A percentile compares a stretch with the other conserved stretches of the same genome.
phyloP scores from a whole-genome alignment of 805 yeast genomes.

The Wickerhamiella bombiphila region DNA sequence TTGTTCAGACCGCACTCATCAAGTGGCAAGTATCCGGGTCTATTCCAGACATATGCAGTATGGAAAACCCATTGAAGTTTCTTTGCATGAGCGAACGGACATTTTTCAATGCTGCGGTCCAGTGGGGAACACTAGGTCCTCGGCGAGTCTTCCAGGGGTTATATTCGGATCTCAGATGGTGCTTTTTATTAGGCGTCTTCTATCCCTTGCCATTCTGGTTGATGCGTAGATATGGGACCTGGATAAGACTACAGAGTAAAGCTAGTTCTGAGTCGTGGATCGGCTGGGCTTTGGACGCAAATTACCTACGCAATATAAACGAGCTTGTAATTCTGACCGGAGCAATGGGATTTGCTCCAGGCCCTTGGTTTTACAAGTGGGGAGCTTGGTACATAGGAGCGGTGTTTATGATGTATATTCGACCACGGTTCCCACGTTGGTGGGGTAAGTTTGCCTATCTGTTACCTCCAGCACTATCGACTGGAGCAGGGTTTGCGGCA shows the following conservation, averaged over 20 bases:
- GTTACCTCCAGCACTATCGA: slow-evolving; percentile 39
- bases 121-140: slow-evolving; percentile 34
- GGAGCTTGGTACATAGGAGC: slow-evolving; percentile 21
- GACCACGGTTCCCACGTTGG: slow-evolving; percentile 36
- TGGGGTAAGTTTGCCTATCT: slow-evolving; percentile 38
- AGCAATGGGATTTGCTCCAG: slow-evolving; percentile 4
- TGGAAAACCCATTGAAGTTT: slow-evolving; percentile 30
- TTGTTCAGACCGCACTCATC: slow-evolving; percentile 16
- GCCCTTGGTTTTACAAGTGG: slow-evolving; percentile 24
- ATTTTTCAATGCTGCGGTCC: slow-evolving; percentile 33
- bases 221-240: slow-evolving; percentile 11
- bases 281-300: neutral
- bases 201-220: slow-evolving; percentile 19
- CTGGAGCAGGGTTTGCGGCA: slow-evolving; percentile 50
- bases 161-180: slow-evolving; percentile 27
- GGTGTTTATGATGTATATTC: slow-evolving; percentile 33
- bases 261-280: slow-evolving; percentile 16
- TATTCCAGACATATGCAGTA: slow-evolving; percentile 29
- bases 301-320: neutral
- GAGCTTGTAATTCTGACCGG: neutral
- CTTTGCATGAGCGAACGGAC: slow-evolving; percentile 28
- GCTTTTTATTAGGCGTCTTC: slow-evolving; percentile 31
- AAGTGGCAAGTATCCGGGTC: slow-evolving; percentile 30
- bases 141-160: slow-evolving; percentile 14
- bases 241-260: slow-evolving; percentile 5